These are phyloP conservation scores for Blastobotrys americana DNA, from an alignment of 805 yeast genomes.

Conservation along the genomic window DNA sequence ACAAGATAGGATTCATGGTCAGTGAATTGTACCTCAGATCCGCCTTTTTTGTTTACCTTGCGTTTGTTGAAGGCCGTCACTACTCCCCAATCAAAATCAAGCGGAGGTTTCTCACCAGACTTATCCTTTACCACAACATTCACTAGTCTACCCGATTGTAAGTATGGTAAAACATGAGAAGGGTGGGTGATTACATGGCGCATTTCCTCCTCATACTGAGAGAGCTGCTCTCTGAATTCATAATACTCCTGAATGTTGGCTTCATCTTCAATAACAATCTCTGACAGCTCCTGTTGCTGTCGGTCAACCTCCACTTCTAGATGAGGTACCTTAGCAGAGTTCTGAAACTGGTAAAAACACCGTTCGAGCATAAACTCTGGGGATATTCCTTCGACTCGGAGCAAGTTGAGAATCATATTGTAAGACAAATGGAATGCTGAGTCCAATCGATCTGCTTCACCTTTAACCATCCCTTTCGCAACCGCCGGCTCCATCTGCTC, in stretches of 20 bases:
- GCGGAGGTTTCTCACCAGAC: constrained; percentile 19
- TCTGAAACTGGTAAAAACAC: constrained; percentile 93
- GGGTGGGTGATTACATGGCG: constrained; percentile 87
- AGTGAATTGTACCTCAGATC: constrained; percentile 38
- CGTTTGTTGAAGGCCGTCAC: constrained; percentile 74
- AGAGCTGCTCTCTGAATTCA: constrained; percentile 68
- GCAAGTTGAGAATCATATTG: constrained; percentile 86
- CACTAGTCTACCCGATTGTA: constrained; percentile 83
- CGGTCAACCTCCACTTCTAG: constrained; percentile 57
- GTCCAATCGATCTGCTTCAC: constrained; percentile 95
- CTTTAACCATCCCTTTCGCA: constrained; percentile 99
- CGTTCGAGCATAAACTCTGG: constrained; percentile 95
- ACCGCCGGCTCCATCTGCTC: constrained; percentile 99
- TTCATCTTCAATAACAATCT: constrained; percentile 64
- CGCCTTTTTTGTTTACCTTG: constrained; percentile 25
- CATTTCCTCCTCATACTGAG: constrained; percentile 63
- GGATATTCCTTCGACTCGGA: constrained; percentile 97
- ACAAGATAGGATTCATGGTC: constrained; percentile 90
- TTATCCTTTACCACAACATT: constrained; percentile 45
- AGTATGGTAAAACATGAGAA: constrained; percentile 69
- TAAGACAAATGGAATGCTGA: constrained; percentile 97
- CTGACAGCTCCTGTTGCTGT: constrained; percentile 35
- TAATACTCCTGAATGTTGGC: constrained; percentile 69
- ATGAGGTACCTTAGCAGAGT: constrained; percentile 80
- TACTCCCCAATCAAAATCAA: constrained; percentile 95